Conservation (phyloP, 139 green algal species). For the Raphidocelis subcapitata region DNA sequence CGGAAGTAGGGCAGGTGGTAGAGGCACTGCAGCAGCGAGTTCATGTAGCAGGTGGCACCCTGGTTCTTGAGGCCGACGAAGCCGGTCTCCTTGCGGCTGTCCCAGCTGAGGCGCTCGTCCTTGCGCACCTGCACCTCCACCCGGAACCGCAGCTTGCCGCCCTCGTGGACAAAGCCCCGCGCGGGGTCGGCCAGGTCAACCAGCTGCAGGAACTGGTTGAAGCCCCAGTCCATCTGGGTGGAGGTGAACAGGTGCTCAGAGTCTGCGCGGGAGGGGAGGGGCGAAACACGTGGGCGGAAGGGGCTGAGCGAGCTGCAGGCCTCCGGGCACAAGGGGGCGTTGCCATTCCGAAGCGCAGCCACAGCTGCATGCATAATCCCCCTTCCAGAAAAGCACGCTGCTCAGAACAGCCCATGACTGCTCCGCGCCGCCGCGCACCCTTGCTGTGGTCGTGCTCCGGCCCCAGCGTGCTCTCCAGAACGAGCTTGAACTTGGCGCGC, state of each 20-base stretch:
- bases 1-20: conserved; percentile 93
- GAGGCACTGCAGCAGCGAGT: conserved; percentile 96
- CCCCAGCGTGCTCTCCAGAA: conserved; percentile 43
- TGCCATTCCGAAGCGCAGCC: too few species aligned
- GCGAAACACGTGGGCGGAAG: neutral
- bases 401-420: too few species aligned
- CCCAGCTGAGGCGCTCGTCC: conserved; percentile 60
- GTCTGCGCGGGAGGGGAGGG: conserved; percentile 41
- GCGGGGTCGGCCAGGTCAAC: conserved; percentile 55
- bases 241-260: conserved; percentile 70
- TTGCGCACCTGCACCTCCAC: conserved; percentile 34
- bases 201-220: conserved; percentile 76
- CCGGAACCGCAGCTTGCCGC: conserved; percentile 64
- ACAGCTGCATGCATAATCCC: too few species aligned
- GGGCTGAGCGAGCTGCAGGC: neutral
- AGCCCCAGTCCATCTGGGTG: conserved; percentile 85
- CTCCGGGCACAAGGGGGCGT: too few species aligned
- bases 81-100: conserved; percentile 86
- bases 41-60: conserved; percentile 99
- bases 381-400: too few species aligned
- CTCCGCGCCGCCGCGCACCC: too few species aligned
- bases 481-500: conserved; percentile 77
- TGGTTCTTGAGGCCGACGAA: conserved; percentile 97
- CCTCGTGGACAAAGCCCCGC: conserved; percentile 60
- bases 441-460: neutral